Evolutionary conservation across 23 red algal genomes (phyloP), one percentile per base, ranked within the genome.

Genomic region (Gracilariopsis chorda): DNA sequence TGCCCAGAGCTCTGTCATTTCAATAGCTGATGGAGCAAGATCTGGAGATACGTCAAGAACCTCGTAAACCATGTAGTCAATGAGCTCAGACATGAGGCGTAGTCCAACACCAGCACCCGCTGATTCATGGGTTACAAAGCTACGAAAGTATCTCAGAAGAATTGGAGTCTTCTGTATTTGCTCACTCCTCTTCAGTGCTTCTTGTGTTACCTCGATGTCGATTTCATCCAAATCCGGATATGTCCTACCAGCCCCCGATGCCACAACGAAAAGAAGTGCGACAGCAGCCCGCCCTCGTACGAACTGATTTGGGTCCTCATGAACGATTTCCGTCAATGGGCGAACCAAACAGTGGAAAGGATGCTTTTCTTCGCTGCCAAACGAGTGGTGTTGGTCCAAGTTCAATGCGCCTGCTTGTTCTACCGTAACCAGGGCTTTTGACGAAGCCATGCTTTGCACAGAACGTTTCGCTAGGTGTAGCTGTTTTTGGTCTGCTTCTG

Each of bases 21-120:
- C 93, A 21, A 95, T 84, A 13, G 88, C 93, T 25, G 82, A 87
- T 55, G 87, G 80, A 25, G 60, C 93, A 35, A 95, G 39, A 21
- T 89, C 82, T 48, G 93, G 93, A 16, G 93, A 56, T 25, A 76
- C 57, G n/a, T 84, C 91, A 47, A 94, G 83, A 45, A 94, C 62
- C 76, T 94, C 92, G 30, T 88, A 86, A 67, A 94, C 75, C 40
- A 94, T 45, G 25, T 83, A 72, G 75, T 94, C 92, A 39, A 94
- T 76, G 25, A 94, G 10, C 27, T 80, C 76, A 2, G 82, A 86
- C 61, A 87, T 87, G 45, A 82, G 82, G 14, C 77, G 70, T 23
- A 87, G 65, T 20, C 82, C 82, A 61, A 89, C 71, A 56, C 92
- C 92, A 39, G 68, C 48, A 13, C 92, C 81, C 32, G 76, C 75